Percentiles rank a stretch among this genome's conserved stretches.
Evolutionary conservation across 2,329 filamentous ascomycete genomes (phyloP).

Genomic region (Aspergillus novoparasiticus): DNA sequence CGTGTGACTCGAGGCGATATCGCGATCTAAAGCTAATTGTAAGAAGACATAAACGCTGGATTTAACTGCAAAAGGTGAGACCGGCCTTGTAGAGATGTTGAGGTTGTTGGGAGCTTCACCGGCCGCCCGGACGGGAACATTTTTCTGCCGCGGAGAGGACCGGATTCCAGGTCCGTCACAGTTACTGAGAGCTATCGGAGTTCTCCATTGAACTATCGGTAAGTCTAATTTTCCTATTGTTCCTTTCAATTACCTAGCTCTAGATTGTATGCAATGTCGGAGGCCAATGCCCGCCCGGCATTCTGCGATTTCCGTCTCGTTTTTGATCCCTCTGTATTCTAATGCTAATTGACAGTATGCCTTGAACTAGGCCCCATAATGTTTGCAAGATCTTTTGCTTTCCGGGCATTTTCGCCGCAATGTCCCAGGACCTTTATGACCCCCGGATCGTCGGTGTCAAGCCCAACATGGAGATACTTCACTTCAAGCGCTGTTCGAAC

Average conservation of each 20-base stretch:
- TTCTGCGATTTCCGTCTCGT: background rate
- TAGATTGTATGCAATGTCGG: background rate
- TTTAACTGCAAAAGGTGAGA: slow-evolving; percentile 8
- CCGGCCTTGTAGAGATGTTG: slow-evolving; percentile 31
- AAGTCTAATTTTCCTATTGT: background rate
- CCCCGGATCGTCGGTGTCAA: slow-evolving; percentile 15
- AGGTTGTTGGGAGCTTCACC: slow-evolving; percentile 44
- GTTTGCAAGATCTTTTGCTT: slow-evolving; percentile 32
- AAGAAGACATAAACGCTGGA: slow-evolving; percentile 22
- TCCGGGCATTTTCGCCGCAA: slow-evolving; percentile 30
- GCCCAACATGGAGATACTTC: slow-evolving; percentile 32
- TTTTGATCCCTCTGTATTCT: background rate
- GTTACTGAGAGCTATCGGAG: slow-evolving; percentile 9
- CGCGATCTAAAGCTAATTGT: slow-evolving; percentile 11
- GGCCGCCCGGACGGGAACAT: slow-evolving; percentile 43
- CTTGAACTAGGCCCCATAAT: slow-evolving; percentile 25
- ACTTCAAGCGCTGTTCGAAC: slow-evolving; percentile 30
- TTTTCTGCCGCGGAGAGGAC: slow-evolving; percentile 40
- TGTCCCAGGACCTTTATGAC: slow-evolving; percentile 24
- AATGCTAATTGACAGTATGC: slow-evolving; percentile 9
- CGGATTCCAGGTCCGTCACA: slow-evolving; percentile 18
- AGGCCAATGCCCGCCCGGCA: background rate
- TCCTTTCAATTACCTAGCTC: background rate
- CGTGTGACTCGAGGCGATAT: slow-evolving; percentile 7
- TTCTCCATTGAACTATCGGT: slow-evolving; percentile 5